Base-by-base conservation (phyloP, 139 green algal genomes). In the Closterium sp. region DNA sequence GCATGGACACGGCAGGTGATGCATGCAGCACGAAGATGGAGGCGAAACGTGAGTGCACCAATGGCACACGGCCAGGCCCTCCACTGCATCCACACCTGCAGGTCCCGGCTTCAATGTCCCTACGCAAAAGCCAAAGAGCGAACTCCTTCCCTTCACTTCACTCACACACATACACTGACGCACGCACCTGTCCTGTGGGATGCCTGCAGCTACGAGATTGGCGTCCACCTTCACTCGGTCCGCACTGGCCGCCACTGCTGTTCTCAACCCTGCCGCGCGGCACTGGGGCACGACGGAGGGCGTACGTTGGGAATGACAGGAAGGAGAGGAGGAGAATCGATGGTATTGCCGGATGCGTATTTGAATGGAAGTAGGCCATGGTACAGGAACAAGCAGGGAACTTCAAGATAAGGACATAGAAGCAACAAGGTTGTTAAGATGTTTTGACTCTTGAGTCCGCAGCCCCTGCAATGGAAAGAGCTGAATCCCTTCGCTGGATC, bases 201-300 rank as follows among this genome's bases (percentile, higher is more conserved):
- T 96, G 28, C 96, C 95, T 27, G 96, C 95, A 22, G 95, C 94
- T 27, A 31, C 86, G 19, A 97, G 94, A 89, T 97, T 97, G 31
- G 96, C 96, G 73, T 97, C 17, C 84, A 97, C 96, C 94, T 97
- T 97, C 5, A 98, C 95, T 21, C 90, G 94, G 88, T 98, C 96
- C 3, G 96, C 96, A 85, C 96, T 97, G 32, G 95, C 96, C 1
- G 96, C 96, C 10, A 97, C 95, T 3, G 96, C 96, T 1, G 92
- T 95, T 29, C 96, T 96, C 31, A 97, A 62, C 27, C 96, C 96
- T 27, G 96, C 96, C 6, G 85, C 93, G 0, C 92, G 91, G 70
- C 96, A 97, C 21, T 94, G 89, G 10, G 22, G 62, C 9, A 50
- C 17, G 17, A 89, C 13, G 62, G 62, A 79, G 19, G 62, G 62